Base-by-base conservation (phyloP, 129 eudicot species). In the Artemisia argyi region DNA sequence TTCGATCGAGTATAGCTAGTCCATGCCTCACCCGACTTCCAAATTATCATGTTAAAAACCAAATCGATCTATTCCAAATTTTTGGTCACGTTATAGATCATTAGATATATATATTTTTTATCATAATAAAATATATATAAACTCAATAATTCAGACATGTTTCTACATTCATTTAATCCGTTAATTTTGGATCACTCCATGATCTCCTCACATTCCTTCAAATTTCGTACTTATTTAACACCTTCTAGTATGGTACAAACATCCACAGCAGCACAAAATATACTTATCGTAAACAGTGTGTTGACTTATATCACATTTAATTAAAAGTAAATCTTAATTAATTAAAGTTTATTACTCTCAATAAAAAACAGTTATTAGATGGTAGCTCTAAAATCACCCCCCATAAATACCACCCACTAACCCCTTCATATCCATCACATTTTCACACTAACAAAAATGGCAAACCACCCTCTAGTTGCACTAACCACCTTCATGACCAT, bases 121-220 rank as follows among this genome's bases (percentile, higher is more conserved):
- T 57, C 24, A 2, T 19, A 8, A 39, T 60, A 26, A 39, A 39
- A 7, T 7, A 7, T 39, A 7, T 7, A 0, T 39, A 39, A 7
- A 28, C 11, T 28, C 47, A 24, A 49, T 22, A 14, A 67, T 49
- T 20, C 49, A 60, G 72, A 66, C 67, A 66, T 66, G 79, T 53
- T 66, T 55, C 11, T 44, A 76, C 74, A 39, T 57, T 78, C 53
- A 71, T 54, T 60, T 16, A 49, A 19, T 42, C 77, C 77, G 77
- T 64, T 71, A 71, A 64, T 78, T 71, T 30, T 49, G 82, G 82
- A 78, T 78, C 82, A 39, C 17, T 53, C 77, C 82, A 78, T 64
- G 76, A 78, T 71, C 61, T 46, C 44, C 6, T 30, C 35, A 30
- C 5, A 30, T 30, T 30, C 35, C 35, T 30, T 30, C 1, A 3